These are phyloP conservation scores for Phylloporus sp. DNA, from an alignment of 1,284 basidiomycete species.

Conservation along the genomic window DNA sequence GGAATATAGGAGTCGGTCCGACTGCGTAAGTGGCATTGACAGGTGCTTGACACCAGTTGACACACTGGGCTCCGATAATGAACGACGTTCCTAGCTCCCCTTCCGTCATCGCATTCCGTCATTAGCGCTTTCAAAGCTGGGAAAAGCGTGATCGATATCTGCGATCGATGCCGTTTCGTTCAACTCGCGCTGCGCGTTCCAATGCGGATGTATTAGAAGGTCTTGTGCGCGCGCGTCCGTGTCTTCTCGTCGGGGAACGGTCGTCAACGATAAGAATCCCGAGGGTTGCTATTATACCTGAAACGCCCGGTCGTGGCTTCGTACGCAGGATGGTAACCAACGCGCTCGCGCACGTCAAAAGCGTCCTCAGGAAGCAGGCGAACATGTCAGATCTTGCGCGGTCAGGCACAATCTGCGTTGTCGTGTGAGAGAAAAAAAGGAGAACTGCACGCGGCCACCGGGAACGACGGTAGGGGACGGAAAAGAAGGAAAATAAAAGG, in stretches of 20 bases:
- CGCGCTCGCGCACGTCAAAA: constrained; percentile 7
- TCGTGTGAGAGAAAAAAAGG: constrained; percentile 17
- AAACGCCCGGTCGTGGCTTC: constrained; percentile 9
- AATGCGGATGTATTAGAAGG: background rate
- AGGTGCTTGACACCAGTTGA: no score
- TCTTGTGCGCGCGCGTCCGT: no score
- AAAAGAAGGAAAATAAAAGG: background rate
- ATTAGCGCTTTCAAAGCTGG: constrained; percentile 5
- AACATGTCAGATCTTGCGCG: background rate
- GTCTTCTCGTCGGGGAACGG: background rate
- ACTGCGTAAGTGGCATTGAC: constrained; percentile 1
- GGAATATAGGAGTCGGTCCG: constrained; percentile 16
- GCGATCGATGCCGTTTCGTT: constrained; percentile 3
- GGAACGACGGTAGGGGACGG: background rate
- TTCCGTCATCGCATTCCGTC: constrained; percentile 26
- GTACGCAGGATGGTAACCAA: constrained; percentile 7
- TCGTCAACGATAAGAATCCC: background rate
- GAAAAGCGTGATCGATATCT: constrained; percentile 19
- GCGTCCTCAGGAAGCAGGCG: constrained; percentile 11
- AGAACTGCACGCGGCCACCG: constrained; percentile 12
- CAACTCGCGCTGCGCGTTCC: background rate
- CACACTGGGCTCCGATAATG: constrained; percentile 1
- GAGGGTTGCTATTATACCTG: constrained; percentile 3
- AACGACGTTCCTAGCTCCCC: constrained; percentile 15
- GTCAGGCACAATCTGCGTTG: constrained; percentile 19